These are phyloP conservation scores for Termitomyces sp. DNA, from an alignment of 768 basidiomycete species.

Conservation along the genomic window DNA sequence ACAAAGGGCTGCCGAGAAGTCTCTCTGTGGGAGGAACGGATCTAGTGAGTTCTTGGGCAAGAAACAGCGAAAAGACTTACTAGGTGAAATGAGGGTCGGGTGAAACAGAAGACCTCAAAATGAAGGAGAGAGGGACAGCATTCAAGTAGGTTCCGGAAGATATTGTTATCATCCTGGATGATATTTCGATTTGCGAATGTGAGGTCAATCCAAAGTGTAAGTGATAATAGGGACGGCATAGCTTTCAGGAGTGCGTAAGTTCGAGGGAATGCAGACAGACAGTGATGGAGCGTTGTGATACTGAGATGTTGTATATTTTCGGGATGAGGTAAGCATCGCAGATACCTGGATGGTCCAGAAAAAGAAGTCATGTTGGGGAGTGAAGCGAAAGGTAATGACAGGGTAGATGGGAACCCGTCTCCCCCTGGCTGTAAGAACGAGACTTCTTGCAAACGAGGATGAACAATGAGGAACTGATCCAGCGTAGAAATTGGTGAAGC, in stretches of 20 bases:
- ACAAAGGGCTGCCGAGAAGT: slow-evolving; percentile 29
- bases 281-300: slow-evolving; percentile 32
- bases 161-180: slow-evolving; percentile 27
- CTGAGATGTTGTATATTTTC: slow-evolving; percentile 26
- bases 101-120: slow-evolving; percentile 33
- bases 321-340: slow-evolving; percentile 27
- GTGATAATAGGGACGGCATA: slow-evolving; percentile 24
- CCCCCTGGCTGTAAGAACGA: slow-evolving; percentile 30
- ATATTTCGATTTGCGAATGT: slow-evolving; percentile 25
- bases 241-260: slow-evolving; percentile 27
- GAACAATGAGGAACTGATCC: slow-evolving; percentile 30
- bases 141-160: slow-evolving; percentile 26
- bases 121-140: slow-evolving; percentile 30
- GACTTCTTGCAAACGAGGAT: slow-evolving; percentile 27
- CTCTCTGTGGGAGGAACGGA: slow-evolving; percentile 20
- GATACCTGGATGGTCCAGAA: slow-evolving; percentile 29
- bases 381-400: slow-evolving; percentile 22
- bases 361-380: slow-evolving; percentile 29
- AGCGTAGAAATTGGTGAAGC: slow-evolving; percentile 24
- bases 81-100: slow-evolving; percentile 31
- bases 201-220: slow-evolving; percentile 35
- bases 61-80: slow-evolving; percentile 21
- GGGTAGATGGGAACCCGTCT: slow-evolving; percentile 24
- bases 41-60: neutral
- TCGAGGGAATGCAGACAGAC: slow-evolving; percentile 28